Evolutionary conservation across 106 monocot genomes (phyloP).

Genomic region (Apostasia shenzhenica): DNA sequence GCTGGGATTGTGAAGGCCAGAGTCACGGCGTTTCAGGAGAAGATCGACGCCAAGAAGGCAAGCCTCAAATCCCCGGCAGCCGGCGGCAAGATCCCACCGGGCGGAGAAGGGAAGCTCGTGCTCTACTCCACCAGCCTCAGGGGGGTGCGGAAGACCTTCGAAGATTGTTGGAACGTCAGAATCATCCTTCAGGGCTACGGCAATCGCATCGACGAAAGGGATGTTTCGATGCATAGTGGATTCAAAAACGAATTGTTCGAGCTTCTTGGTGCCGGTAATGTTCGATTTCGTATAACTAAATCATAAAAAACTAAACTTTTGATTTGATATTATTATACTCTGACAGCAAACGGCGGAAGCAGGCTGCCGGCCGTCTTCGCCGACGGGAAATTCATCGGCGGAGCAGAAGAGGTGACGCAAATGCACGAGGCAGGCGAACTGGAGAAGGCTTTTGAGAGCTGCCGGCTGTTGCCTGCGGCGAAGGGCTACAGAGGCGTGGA

Average conservation of each 20-base stretch:
- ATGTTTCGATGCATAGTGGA: slow-evolving; percentile 66
- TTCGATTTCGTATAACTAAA: not conserved
- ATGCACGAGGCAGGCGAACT: slow-evolving; percentile 64
- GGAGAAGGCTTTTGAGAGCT: slow-evolving; percentile 23
- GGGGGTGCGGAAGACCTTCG: slow-evolving; percentile 67
- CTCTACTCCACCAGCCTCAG: slow-evolving; percentile 79
- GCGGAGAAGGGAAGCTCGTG: slow-evolving; percentile 40
- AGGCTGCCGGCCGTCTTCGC: slow-evolving; percentile 64
- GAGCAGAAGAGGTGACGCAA: slow-evolving; percentile 49
- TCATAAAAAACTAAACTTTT: too few species aligned
- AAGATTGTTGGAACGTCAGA: slow-evolving; percentile 50
- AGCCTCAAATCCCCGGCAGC: not conserved
- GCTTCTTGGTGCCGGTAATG: slow-evolving; percentile 33
- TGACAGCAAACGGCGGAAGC: not conserved
- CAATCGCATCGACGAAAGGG: slow-evolving; percentile 67
- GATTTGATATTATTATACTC: too few species aligned
- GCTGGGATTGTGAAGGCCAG: slow-evolving; percentile 39
- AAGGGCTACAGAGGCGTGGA: not conserved
- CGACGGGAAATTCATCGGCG: slow-evolving; percentile 55
- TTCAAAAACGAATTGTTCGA: slow-evolving; percentile 63
- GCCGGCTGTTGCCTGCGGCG: slow-evolving; percentile 8
- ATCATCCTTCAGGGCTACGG: slow-evolving; percentile 51
- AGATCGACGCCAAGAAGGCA: slow-evolving; percentile 37
- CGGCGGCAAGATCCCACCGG: slow-evolving; percentile 13
- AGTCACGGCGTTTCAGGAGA: slow-evolving; percentile 44